A percentile compares a stretch with the other conserved stretches of the same genome.
Conservation (phyloP, 768 basidiomycete genomes). For the Termitomyces sp. region DNA sequence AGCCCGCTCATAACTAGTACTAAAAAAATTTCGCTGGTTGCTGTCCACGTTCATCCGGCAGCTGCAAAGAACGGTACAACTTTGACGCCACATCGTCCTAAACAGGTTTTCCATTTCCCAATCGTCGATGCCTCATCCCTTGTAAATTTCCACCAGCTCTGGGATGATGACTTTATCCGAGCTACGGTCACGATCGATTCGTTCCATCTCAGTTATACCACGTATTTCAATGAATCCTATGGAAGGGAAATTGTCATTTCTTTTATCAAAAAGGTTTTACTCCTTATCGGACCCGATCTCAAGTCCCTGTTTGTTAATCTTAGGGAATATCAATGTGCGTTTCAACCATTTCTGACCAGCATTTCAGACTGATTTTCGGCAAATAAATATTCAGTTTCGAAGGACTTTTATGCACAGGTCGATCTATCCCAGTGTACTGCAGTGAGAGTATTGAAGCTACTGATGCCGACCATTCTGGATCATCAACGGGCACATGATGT, state of each 20-base stretch:
- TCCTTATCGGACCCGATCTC: background rate
- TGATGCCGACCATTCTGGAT: background rate
- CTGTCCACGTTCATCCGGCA: background rate
- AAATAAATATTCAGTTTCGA: too few species aligned
- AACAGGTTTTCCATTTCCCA: background rate
- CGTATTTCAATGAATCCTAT: background rate
- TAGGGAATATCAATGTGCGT: background rate
- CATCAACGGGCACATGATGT: background rate
- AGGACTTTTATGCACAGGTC: background rate
- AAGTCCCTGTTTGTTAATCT: background rate
- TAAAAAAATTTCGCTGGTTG: background rate
- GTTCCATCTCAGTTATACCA: background rate
- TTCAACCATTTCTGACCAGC: background rate
- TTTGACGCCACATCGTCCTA: background rate
- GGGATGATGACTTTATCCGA: background rate
- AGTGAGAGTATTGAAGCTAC: background rate
- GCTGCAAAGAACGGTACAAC: too few species aligned
- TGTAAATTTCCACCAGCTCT: background rate
- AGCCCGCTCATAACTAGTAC: background rate
- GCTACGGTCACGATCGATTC: background rate
- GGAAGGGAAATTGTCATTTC: background rate
- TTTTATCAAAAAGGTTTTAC: background rate
- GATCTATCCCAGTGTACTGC: background rate
- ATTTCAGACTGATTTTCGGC: background rate
- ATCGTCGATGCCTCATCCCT: background rate